Conservation (phyloP, 2,329 filamentous ascomycete species). For the Arthroderma uncinatum region DNA sequence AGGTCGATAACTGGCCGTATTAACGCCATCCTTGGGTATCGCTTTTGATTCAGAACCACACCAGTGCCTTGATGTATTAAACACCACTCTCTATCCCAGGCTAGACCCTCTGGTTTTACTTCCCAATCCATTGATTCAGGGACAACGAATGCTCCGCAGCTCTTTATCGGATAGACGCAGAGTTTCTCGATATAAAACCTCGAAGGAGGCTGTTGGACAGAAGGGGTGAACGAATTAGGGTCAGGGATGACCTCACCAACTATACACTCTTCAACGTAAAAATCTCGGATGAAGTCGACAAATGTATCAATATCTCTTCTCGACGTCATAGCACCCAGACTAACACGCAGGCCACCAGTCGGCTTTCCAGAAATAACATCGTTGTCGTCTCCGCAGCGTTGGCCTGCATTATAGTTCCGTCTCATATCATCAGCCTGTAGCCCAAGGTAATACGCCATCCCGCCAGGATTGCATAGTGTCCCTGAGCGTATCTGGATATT, state of each 20-base stretch:
- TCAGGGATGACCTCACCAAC: constrained; percentile 8
- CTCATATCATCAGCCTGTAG: constrained; percentile 72
- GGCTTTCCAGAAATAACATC: constrained; percentile 76
- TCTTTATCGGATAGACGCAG: constrained; percentile 85
- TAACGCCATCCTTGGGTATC: constrained; percentile 76
- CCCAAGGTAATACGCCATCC: constrained; percentile 60
- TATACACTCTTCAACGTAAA: constrained; percentile 42
- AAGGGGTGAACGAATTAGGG: background rate
- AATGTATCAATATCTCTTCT: constrained; percentile 61
- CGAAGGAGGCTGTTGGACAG: constrained; percentile 11
- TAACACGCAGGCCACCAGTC: constrained; percentile 74
- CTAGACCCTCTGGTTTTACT: constrained; percentile 67
- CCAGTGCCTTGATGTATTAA: constrained; percentile 78
- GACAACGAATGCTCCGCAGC: constrained; percentile 69
- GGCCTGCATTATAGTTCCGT: constrained; percentile 71
- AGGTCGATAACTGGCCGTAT: constrained; percentile 67
- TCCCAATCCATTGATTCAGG: constrained; percentile 58
- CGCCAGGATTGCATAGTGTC: constrained; percentile 83
- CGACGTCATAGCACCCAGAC: constrained; percentile 83
- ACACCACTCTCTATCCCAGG: constrained; percentile 96
- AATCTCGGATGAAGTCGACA: constrained; percentile 59
- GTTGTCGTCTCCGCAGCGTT: constrained; percentile 71
- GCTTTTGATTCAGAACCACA: constrained; percentile 76
- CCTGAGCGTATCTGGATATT: constrained; percentile 79
- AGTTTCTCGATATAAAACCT: constrained; percentile 51